Conservation (phyloP, 108 stramenopile genomes). For the Conticribra guillardii region DNA sequence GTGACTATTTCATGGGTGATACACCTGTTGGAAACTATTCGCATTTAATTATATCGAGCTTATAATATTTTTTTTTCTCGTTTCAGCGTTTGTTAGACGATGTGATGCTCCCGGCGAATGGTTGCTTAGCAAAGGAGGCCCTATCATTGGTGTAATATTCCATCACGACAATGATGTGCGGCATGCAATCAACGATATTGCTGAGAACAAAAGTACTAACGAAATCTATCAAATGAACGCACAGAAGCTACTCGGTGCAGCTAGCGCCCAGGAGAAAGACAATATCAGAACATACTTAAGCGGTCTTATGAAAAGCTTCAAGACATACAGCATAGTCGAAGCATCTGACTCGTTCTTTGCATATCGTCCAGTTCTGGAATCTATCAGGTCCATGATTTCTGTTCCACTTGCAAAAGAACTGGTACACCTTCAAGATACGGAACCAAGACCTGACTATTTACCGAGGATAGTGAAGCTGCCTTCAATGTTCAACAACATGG, state of each 20-base stretch:
- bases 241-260: constrained; percentile 2
- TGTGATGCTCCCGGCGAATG: constrained; percentile 17
- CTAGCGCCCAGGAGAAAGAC: background rate
- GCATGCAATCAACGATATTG: constrained; percentile 22
- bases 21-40: no score
- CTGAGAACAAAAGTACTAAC: constrained; percentile 13
- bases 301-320: constrained; percentile 19
- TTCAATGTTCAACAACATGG: constrained; percentile 18
- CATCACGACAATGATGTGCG: constrained; percentile 25
- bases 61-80: no score
- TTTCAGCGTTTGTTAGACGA: constrained; percentile 23
- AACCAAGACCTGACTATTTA: constrained; percentile 14
- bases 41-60: no score
- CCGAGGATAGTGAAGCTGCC: constrained; percentile 20
- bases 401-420: constrained; percentile 47
- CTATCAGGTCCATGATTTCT: constrained; percentile 41
- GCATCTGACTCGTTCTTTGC: constrained; percentile 59
- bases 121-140: constrained; percentile 38
- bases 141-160: constrained; percentile 41
- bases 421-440: background rate
- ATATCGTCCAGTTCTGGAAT: constrained; percentile 47
- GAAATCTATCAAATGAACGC: background rate
- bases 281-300: background rate
- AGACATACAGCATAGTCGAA: constrained; percentile 54
- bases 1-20: no score